A percentile compares a stretch with the other conserved stretches of the same genome.
phyloP scores from a whole-genome alignment of 2,329 filamentous ascomycete genomes.

The Fusarium devonianum region DNA sequence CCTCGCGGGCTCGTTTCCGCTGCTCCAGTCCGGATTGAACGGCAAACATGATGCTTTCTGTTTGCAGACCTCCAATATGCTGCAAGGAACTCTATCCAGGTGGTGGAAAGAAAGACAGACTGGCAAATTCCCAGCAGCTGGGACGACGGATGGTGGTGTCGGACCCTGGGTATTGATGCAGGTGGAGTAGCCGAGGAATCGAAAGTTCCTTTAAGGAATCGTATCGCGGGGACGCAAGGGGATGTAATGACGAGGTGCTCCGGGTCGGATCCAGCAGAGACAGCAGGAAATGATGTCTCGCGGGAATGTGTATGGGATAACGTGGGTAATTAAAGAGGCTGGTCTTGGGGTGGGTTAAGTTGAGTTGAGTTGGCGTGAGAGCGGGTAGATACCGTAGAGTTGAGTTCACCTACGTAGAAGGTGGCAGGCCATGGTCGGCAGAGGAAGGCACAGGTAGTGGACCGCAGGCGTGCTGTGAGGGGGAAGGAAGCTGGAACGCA shows the following conservation, averaged over 20 bases:
- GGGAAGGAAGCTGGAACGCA: conserved; percentile 33
- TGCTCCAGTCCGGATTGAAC: conserved; percentile 46
- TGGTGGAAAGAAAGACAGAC: not conserved
- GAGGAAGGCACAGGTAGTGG: conserved; percentile 31
- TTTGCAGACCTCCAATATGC: conserved; percentile 3
- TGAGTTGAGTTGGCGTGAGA: conserved; percentile 20
- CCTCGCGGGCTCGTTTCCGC: conserved; percentile 57
- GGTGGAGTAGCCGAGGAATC: conserved; percentile 33
- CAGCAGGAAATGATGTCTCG: not conserved
- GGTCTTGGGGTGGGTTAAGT: conserved; percentile 10
- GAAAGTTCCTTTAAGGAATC: conserved; percentile 24
- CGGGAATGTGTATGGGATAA: conserved; percentile 19
- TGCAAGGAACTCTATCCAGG: conserved; percentile 8
- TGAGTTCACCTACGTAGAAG: conserved; percentile 26
- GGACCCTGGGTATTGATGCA: conserved; percentile 37
- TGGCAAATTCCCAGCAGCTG: conserved; percentile 13
- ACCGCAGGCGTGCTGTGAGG: conserved; percentile 28
- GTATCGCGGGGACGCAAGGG: conserved; percentile 25
- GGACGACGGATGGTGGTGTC: conserved; percentile 26
- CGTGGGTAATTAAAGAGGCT: conserved; percentile 19
- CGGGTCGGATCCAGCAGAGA: conserved; percentile 6
- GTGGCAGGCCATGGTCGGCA: conserved; percentile 31
- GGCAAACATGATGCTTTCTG: conserved; percentile 48
- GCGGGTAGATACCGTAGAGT: conserved; percentile 27
- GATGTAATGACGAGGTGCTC: conserved; percentile 20